Percentiles rank a stretch among this genome's conserved stretches.
Conservation (phyloP, 768 basidiomycete species). For the Boletus eberwhitei region DNA sequence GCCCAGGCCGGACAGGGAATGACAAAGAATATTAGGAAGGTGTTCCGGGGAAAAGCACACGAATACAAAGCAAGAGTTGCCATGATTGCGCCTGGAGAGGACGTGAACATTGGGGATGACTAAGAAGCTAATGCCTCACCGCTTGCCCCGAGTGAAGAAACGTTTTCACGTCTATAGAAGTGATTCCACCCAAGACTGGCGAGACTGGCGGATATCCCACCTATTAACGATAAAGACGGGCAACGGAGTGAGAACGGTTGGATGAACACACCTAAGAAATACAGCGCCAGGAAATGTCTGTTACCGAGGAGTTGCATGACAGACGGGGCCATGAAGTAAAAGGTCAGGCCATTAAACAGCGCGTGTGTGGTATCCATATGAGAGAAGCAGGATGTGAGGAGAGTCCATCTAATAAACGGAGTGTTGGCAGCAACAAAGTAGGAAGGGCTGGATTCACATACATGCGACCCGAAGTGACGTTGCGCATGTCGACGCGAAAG, state of each 20-base stretch:
- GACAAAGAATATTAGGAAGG: slow-evolving; percentile 70
- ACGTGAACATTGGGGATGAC: background rate
- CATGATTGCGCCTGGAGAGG: slow-evolving; percentile 60
- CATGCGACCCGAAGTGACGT: slow-evolving; percentile 64
- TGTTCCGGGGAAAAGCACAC: slow-evolving; percentile 61
- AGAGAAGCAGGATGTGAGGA: slow-evolving; percentile 68
- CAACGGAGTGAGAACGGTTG: background rate
- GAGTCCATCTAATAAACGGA: slow-evolving; percentile 58
- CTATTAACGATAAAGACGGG: slow-evolving; percentile 32
- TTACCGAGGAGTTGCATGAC: slow-evolving; percentile 64
- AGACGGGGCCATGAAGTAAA: slow-evolving; percentile 69
- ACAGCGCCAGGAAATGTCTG: slow-evolving; percentile 64
- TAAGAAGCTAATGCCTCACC: slow-evolving; percentile 40
- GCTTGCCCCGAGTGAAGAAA: slow-evolving; percentile 64
- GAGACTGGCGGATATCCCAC: slow-evolving; percentile 56
- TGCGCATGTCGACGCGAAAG: slow-evolving; percentile 60
- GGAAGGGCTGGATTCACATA: slow-evolving; percentile 31
- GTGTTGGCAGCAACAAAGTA: background rate
- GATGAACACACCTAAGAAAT: slow-evolving; percentile 56
- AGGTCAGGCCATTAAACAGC: slow-evolving; percentile 74
- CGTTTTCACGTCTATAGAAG: slow-evolving; percentile 25
- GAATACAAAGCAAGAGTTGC: slow-evolving; percentile 70
- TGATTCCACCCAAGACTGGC: slow-evolving; percentile 47
- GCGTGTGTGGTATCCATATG: slow-evolving; percentile 60
- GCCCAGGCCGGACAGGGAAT: slow-evolving; percentile 80